Base-by-base conservation (phyloP, 208 protist genomes). In the Jaenimonas drosophilae region DNA sequence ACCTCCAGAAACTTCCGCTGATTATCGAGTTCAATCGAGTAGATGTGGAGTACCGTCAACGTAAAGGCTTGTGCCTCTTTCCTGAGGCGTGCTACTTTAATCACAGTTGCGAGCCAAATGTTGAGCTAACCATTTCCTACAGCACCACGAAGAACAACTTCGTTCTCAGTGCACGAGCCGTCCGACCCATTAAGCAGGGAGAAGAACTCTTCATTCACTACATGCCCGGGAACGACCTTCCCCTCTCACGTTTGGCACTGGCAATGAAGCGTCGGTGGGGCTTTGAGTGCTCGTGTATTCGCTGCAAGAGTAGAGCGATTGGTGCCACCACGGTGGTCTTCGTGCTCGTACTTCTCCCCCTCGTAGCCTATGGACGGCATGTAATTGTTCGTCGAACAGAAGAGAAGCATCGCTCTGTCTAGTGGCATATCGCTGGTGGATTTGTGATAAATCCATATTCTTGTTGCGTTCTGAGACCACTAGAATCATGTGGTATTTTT, bases 21-120 rank as follows among this genome's bases (percentile, higher is more conserved):
- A 84, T 87, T 33, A 46, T 91, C 17, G 82, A 91, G 56, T 91
- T 91, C 48, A 91, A 91, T 49, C 76, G 82, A 19, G 76, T 79
- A 33, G 82, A 91, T 28, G 74, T 91, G 27, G 76, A 86, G 58
- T 86, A 91, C 60, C 72, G 70, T 41, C 76, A 77, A 19, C 66
- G 76, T 24, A 59, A 73, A 12, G 82, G 82, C 16, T 74, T 91
- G 38, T 86, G 76, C 49, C 49, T 91, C 23, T 91, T 91, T 30
- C 76, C 82, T 0, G 76, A 91, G 50, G 82, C 71, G 11, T 82
- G 68, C 16, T 87, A 84, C 56, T 77, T 91, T 25, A 91, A 91
- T 38, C 82, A 91, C 59, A 77, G 70, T 52, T 91, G 82, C 55
- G 76, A 91, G 41, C 64, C 82, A 2, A 91, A 91, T 46, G 74